phyloP scores from a whole-genome alignment of 169 alveolate species.

The Plasmodium gaboni region DNA sequence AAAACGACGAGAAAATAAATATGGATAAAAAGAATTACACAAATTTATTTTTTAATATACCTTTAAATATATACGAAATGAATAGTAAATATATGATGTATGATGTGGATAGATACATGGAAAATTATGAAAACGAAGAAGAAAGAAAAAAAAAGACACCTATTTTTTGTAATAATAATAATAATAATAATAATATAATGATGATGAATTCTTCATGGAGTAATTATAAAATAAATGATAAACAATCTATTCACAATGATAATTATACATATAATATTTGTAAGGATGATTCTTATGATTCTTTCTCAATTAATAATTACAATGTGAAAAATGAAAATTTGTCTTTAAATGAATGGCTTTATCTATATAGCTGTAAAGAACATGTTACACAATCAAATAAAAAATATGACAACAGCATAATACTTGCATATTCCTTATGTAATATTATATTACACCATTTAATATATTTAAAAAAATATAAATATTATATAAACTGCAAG shows the following conservation, averaged over 20 bases:
- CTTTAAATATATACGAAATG: conserved; percentile 41
- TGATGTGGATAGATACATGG: neutral
- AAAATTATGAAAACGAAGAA: neutral
- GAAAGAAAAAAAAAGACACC: neutral
- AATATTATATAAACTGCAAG: conserved; percentile 35
- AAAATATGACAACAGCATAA: conserved; percentile 24
- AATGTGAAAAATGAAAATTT: neutral
- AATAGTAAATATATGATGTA: neutral
- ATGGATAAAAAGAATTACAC: neutral
- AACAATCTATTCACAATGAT: neutral
- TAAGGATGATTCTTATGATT: neutral
- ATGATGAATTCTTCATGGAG: neutral
- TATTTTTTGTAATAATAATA: neutral
- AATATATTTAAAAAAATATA: conserved; percentile 49
- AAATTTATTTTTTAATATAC: conserved; percentile 46
- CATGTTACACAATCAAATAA: conserved; percentile 6
- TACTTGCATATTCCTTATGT: conserved; percentile 60
- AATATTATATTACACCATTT: conserved; percentile 63
- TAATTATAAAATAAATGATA: neutral
- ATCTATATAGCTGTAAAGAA: conserved; percentile 21
- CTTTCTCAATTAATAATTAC: neutral
- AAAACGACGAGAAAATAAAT: neutral
- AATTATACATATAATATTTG: neutral
- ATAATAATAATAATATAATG: neutral
- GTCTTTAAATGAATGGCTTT: conserved; percentile 54